These are phyloP conservation scores for Hypoxylon sp. DNA, from an alignment of 2,329 filamentous ascomycete species.

Conservation along the genomic window DNA sequence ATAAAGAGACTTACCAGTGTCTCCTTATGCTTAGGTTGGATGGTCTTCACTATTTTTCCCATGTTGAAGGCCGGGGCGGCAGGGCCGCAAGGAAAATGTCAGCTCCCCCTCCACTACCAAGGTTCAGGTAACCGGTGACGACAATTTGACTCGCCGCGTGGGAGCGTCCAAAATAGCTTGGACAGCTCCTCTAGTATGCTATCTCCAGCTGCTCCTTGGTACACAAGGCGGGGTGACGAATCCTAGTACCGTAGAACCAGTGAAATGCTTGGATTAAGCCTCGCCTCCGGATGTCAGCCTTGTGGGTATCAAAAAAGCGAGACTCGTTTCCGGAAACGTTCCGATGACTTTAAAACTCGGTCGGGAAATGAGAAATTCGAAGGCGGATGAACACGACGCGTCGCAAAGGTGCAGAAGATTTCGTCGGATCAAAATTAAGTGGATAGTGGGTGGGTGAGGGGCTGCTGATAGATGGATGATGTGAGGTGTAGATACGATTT, in stretches of 20 bases:
- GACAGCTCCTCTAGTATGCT: conserved; percentile 49
- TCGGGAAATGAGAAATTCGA: conserved; percentile 12
- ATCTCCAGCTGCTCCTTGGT: conserved; percentile 34
- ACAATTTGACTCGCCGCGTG: conserved; percentile 56
- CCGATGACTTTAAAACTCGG: conserved; percentile 21
- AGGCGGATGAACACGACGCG: conserved; percentile 7
- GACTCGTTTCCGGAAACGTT: conserved; percentile 32
- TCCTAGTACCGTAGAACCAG: conserved; percentile 21
- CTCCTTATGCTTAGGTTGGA: conserved; percentile 77
- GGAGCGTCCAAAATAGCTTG: conserved; percentile 52
- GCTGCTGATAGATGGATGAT: conserved; percentile 37
- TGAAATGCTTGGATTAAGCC: conserved; percentile 38
- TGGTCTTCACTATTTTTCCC: conserved; percentile 78
- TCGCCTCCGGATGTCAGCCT: conserved; percentile 50
- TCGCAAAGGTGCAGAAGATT: conserved; percentile 25
- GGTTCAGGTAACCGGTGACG: conserved; percentile 57
- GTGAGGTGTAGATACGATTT: conserved; percentile 44
- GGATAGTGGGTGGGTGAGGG: conserved; percentile 35
- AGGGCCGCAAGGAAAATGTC: conserved; percentile 66
- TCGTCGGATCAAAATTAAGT: conserved; percentile 20
- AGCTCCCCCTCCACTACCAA: conserved; percentile 72
- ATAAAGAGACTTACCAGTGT: conserved; percentile 68
- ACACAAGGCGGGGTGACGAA: conserved; percentile 40
- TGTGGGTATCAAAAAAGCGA: conserved; percentile 43
- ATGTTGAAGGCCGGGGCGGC: conserved; percentile 72